Evolutionary conservation across 2,329 filamentous ascomycete genomes (phyloP), one percentile per base, ranked within the genome.

Genomic region (Talaromyces marneffei): DNA sequence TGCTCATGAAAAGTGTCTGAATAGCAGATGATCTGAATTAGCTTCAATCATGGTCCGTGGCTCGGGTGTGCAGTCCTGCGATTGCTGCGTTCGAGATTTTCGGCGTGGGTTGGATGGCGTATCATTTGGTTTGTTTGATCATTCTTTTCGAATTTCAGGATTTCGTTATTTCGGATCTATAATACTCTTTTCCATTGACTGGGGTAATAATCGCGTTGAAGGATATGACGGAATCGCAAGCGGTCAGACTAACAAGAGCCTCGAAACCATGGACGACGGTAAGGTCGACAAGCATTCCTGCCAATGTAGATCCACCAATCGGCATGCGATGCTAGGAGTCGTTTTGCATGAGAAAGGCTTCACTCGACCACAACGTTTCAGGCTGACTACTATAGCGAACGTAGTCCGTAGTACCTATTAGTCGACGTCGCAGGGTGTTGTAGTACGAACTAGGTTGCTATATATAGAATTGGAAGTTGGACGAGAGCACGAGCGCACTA

Each of bases 21-120:
- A 37, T 37, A 57, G 44, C 60, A 29, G 14, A 27, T 35, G 44
- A 14, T 16, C 14, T 16, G 29, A 39, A 57, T 23, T 40, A 1
- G 12, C 48, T 29, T 46, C 46, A 59, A 20, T 54, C 60, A 62
- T 62, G 37, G 39, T 62, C 54, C 46, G 60, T 18, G 20, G 29
- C 6, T 59, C 9, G 20, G 14, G 6, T 50, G n/a, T 50, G 25
- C 5, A 50, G 25, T 52, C n/a, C 25, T 50, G 25, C n/a, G 18
- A 31, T 31, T 31, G 27, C 46, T 31, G 46, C 16, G 33, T 35
- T 50, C 27, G 27, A 18, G n/a, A 10, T 31, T 14, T 35, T 52
- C 8, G 48, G 29, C n/a, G n/a, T 20, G 29, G 18, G n/a, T 8
- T 16, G 46, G 31, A 2, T 31, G 46, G n/a, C n/a, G n/a, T 33